These are phyloP conservation scores for Jackrogersella minutella DNA, from an alignment of 495 filamentous ascomycete genomes.

Conservation along the genomic window DNA sequence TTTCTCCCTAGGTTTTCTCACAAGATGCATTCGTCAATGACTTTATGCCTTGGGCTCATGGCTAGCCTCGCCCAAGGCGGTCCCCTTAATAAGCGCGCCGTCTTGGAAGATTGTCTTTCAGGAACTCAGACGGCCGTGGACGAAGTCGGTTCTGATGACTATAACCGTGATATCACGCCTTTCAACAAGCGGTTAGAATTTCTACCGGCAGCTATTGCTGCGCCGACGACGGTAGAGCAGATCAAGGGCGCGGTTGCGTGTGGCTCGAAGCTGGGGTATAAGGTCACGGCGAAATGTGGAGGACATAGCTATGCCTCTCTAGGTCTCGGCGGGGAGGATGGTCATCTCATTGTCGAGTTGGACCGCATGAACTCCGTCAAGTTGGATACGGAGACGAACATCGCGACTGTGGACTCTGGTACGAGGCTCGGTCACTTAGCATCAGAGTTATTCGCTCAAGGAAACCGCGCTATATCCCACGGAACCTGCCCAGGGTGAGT, in stretches of 20 bases:
- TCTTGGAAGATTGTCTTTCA: constrained; percentile 53
- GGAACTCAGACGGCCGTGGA: constrained; percentile 46
- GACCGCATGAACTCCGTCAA: constrained; percentile 55
- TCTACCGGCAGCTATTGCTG: constrained; percentile 52
- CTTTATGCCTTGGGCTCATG: constrained; percentile 39
- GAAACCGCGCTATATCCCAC: constrained; percentile 54
- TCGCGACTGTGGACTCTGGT: constrained; percentile 52
- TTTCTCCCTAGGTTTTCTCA: background rate
- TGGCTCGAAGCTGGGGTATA: constrained; percentile 50
- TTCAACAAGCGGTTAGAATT: constrained; percentile 53
- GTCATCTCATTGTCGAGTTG: constrained; percentile 55
- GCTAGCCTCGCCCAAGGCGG: constrained; percentile 30
- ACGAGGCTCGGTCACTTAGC: constrained; percentile 53
- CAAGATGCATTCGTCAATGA: constrained; percentile 37
- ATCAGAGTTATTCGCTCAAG: constrained; percentile 48
- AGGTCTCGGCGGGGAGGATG: constrained; percentile 57
- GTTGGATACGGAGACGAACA: constrained; percentile 48
- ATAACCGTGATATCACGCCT: constrained; percentile 48
- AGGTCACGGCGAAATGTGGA: constrained; percentile 54
- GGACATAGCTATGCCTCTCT: constrained; percentile 59
- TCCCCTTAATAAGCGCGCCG: constrained; percentile 42
- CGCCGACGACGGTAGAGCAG: constrained; percentile 50
- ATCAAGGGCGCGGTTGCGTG: constrained; percentile 55
- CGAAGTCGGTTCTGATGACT: constrained; percentile 47
- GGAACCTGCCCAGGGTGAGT: constrained; percentile 58